phyloP scores from a whole-genome alignment of 805 yeast genomes.

The Nakazawaea ambrosiae region DNA sequence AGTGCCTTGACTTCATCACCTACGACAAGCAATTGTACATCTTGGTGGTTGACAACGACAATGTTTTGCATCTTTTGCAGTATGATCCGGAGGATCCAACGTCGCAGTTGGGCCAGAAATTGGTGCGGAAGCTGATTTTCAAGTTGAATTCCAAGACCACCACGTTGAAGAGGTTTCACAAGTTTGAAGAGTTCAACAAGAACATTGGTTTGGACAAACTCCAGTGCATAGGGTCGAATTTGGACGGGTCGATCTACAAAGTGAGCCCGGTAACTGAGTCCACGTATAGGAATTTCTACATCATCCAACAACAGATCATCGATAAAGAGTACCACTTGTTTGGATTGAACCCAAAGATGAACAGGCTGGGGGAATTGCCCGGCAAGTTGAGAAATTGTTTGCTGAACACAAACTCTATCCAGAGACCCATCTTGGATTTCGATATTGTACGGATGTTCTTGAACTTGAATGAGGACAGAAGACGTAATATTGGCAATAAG shows the following conservation, averaged over 20 bases:
- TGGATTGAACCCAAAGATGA: slow-evolving; percentile 77
- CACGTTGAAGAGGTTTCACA: slow-evolving; percentile 31
- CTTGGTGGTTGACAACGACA: slow-evolving; percentile 61
- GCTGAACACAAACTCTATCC: slow-evolving; percentile 28
- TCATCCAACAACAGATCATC: slow-evolving; percentile 78
- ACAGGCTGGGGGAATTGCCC: slow-evolving; percentile 37
- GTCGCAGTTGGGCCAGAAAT: slow-evolving; percentile 71
- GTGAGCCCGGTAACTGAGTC: slow-evolving; percentile 72
- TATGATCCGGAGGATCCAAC: slow-evolving; percentile 90
- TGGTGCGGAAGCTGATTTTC: slow-evolving; percentile 66
- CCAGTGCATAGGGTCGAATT: slow-evolving; percentile 64
- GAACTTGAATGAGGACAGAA: slow-evolving; percentile 49
- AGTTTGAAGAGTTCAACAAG: slow-evolving; percentile 21
- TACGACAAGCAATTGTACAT: slow-evolving; percentile 64
- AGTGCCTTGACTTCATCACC: slow-evolving; percentile 69
- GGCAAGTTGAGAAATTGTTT: slow-evolving; percentile 5
- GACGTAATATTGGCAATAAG: slow-evolving; percentile 45
- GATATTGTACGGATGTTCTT: slow-evolving; percentile 49
- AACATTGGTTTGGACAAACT: slow-evolving; percentile 26
- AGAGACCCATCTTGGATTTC: slow-evolving; percentile 62
- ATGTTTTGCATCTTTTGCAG: slow-evolving; percentile 63
- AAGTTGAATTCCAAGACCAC: slow-evolving; percentile 58
- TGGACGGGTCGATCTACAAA: slow-evolving; percentile 73
- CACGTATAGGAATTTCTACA: slow-evolving; percentile 72
- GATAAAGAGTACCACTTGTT: slow-evolving; percentile 69